A percentile compares a stretch with the other conserved stretches of the same genome.
Evolutionary conservation across 208 protist genomes (phyloP).

Genomic region (Acanthamoeba quina): DNA sequence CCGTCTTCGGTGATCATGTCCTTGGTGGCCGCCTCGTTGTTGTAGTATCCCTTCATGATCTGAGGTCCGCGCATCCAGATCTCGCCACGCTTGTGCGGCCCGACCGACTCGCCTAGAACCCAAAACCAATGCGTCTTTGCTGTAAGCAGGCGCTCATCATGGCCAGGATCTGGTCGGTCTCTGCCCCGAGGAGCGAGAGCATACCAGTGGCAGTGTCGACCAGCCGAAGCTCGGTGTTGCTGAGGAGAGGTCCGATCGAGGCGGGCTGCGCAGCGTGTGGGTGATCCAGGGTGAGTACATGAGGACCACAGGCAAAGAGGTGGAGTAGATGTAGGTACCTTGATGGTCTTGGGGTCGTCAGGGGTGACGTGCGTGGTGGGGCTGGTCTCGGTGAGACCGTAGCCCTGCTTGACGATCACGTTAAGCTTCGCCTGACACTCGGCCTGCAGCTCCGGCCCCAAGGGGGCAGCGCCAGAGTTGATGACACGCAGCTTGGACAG

Average conservation of each 20-base stretch:
- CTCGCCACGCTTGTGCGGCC: constrained; percentile 23
- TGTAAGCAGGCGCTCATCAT: not conserved
- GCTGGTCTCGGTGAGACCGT: constrained; percentile 91
- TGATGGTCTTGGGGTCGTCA: not conserved
- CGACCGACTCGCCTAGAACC: constrained; percentile 44
- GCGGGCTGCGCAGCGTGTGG: not conserved
- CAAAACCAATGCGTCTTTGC: not conserved
- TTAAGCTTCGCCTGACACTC: constrained; percentile 33
- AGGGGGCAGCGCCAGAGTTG: constrained; percentile 88
- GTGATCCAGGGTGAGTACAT: not conserved
- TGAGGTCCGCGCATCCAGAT: constrained; percentile 48
- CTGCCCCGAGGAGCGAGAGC: not conserved
- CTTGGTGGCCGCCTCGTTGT: constrained; percentile 41
- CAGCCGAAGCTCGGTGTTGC: constrained; percentile 13
- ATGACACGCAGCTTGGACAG: constrained; percentile 33
- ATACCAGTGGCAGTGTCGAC: constrained; percentile 21
- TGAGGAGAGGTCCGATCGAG: not conserved
- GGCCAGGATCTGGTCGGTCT: not conserved
- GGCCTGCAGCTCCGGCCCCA: constrained; percentile 82
- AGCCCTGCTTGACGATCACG: constrained; percentile 87
- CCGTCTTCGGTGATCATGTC: constrained; percentile 52
- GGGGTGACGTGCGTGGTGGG: constrained; percentile 80
- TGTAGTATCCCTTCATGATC: constrained; percentile 65
- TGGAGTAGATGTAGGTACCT: not conserved
- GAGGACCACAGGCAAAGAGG: not conserved